Base-by-base conservation (phyloP, 148 eudicot species). In the Oxyria digyna region DNA sequence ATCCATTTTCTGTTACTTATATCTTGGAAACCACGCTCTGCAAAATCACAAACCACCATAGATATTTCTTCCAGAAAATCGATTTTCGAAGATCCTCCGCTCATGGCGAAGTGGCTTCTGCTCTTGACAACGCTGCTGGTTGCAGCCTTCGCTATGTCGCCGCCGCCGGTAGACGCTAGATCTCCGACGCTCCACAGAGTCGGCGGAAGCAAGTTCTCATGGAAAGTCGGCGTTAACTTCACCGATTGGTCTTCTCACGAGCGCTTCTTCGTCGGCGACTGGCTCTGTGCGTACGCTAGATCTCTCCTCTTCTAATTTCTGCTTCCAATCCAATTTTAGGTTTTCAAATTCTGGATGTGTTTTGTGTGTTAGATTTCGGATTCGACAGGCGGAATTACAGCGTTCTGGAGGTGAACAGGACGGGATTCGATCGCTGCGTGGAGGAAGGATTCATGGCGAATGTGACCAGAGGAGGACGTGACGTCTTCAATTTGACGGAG, bases 221-320 rank as follows among this genome's bases (percentile, higher is more conserved):
- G 89, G 94, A 77, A 68, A 9, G 68, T 63, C 14, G 68, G 77
- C 23, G 75, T 82, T 8, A 85, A 84, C 70, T 88, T 78, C 74
- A 71, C 85, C 0, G 45, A 75, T 29, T 88, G 94, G 94, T 76
- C 85, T 31, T 55, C 72, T 46, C 71, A 77, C 17, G 68, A 83
- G 37, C 76, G 5, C 10, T 84, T 88, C 71, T 85, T 71, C 78
- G 86, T 79, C 67, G 86, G 87, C 27, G 84, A 85, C 45, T 88
- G 94, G 89, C 87, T 88, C 20, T 66, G 89, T 85, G 24, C 31
- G 62, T 37, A 38, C 62, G 70, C 59, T 64, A 65, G 10, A 43
- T 65, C 57, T 50, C 13, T 21, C 57, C 9, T 21, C 11, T 21
- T 4, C 24, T 2, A 35, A 6, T 55, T 55, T 55, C 31, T 24